phyloP scores from a whole-genome alignment of 2,329 filamentous ascomycete species.

The Simplicillium aogashimaense region DNA sequence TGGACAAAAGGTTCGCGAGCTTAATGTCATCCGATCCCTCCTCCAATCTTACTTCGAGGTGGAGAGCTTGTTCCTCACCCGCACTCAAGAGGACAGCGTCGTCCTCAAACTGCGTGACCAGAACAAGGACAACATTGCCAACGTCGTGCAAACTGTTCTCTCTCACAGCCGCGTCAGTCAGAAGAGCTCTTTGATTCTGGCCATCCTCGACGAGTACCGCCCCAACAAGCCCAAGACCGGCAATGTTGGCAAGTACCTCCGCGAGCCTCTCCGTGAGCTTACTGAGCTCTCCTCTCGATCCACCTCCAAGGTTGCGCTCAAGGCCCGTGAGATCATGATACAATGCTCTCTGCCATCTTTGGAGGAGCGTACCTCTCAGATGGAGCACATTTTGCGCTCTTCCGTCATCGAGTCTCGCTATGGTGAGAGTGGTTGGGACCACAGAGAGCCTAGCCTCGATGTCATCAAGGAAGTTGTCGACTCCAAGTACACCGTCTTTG shows the following conservation, averaged over 20 bases:
- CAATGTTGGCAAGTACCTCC: conserved; percentile 81
- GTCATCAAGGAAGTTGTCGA: conserved; percentile 97
- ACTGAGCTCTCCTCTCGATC: conserved; percentile 73
- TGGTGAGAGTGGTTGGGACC: conserved; percentile 93
- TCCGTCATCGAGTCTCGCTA: conserved; percentile 96
- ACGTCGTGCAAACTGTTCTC: conserved; percentile 79
- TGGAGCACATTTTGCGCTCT: conserved; percentile 96
- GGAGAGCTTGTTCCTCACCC: conserved; percentile 79
- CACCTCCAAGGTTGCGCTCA: conserved; percentile 92
- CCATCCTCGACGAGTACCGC: conserved; percentile 86
- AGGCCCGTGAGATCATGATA: conserved; percentile 94
- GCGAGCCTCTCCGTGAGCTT: conserved; percentile 70
- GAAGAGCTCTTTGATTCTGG: conserved; percentile 89
- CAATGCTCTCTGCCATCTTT: conserved; percentile 93
- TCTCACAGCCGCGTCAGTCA: conserved; percentile 87
- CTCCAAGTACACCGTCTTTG: conserved; percentile 97
- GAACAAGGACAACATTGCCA: conserved; percentile 83
- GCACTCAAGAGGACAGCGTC: conserved; percentile 87
- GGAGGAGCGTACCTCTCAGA: conserved; percentile 88
- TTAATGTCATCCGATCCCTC: conserved; percentile 69
- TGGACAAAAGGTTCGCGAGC: conserved; percentile 84
- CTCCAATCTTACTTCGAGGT: conserved; percentile 73
- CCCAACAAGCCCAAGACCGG: conserved; percentile 88
- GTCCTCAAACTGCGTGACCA: conserved; percentile 89
- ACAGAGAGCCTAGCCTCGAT: conserved; percentile 82